Percentiles rank a stretch among this genome's conserved stretches.
phyloP scores from a whole-genome alignment of 2,329 filamentous ascomycete species.

The Clonostachys rosea region DNA sequence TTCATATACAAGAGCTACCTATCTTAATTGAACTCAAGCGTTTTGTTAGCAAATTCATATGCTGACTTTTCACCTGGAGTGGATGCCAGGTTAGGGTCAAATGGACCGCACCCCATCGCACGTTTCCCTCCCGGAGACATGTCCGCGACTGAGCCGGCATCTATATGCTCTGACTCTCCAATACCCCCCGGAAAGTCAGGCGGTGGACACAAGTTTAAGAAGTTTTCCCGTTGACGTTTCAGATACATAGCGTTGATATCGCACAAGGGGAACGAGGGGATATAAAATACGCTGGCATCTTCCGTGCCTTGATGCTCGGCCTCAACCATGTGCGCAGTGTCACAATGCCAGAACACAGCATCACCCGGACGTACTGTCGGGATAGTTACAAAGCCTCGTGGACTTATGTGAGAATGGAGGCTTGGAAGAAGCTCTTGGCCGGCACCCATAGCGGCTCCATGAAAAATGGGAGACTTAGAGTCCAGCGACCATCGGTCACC shows the following conservation, averaged over 20 bases:
- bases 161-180: constrained; percentile 51
- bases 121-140: constrained; percentile 9
- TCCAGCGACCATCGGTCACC: constrained; percentile 29
- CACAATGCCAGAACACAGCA: constrained; percentile 75
- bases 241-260: constrained; percentile 65
- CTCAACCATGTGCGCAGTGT: constrained; percentile 74
- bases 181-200: constrained; percentile 63
- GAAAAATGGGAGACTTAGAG: constrained; percentile 44
- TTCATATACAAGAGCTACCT: too few species aligned
- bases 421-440: constrained; percentile 59
- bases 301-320: constrained; percentile 59
- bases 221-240: constrained; percentile 57
- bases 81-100: neutral
- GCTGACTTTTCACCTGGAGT: neutral
- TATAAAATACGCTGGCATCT: constrained; percentile 83
- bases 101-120: constrained; percentile 1
- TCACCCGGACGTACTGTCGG: constrained; percentile 63
- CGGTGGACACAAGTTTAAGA: constrained; percentile 55
- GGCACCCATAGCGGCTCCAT: constrained; percentile 61
- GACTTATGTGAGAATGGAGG: constrained; percentile 62
- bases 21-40: too few species aligned
- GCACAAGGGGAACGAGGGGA: constrained; percentile 73
- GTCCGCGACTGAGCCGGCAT: constrained; percentile 26
- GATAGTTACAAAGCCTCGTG: constrained; percentile 61
- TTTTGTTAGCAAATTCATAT: neutral